phyloP scores from a whole-genome alignment of 73 alveolate species.

The Effrenium voratum region DNA sequence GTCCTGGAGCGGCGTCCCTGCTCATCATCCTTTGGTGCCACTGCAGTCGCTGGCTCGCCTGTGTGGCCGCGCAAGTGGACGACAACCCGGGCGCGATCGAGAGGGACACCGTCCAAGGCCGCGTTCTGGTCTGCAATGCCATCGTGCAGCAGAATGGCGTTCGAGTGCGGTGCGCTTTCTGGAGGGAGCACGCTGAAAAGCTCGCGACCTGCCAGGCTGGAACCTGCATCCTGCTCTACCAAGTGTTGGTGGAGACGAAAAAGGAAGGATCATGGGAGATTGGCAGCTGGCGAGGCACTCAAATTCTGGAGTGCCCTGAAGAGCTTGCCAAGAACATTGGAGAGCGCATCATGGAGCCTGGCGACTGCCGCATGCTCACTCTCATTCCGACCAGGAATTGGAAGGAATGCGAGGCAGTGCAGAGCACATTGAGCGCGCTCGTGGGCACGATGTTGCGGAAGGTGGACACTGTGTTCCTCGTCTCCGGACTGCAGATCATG shows the following conservation, averaged over 20 bases:
- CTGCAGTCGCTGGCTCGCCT: not conserved
- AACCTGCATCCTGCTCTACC: not conserved
- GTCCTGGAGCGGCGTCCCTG: not conserved
- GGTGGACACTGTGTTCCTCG: not conserved
- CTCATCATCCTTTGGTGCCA: not conserved
- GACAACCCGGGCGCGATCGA: constrained; percentile 7
- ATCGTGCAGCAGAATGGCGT: not conserved
- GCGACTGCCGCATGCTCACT: not conserved
- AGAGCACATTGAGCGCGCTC: not conserved
- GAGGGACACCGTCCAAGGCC: not conserved
- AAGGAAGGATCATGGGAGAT: not conserved
- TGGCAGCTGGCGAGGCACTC: not conserved
- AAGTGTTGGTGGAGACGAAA: not conserved
- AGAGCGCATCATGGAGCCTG: too few relatives aligned
- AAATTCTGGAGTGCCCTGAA: not conserved
- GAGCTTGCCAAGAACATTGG: not conserved
- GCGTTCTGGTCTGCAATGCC: not conserved
- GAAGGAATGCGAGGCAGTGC: not conserved
- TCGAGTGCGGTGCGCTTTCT: not conserved
- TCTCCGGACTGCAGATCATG: not conserved
- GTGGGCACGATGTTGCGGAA: not conserved
- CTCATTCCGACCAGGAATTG: not conserved
- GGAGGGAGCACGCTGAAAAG: not conserved
- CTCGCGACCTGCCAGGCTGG: not conserved
- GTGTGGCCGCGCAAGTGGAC: not conserved